These are phyloP conservation scores for Neonectria sp. DNA, from an alignment of 2,329 filamentous ascomycete genomes.

Conservation along the genomic window DNA sequence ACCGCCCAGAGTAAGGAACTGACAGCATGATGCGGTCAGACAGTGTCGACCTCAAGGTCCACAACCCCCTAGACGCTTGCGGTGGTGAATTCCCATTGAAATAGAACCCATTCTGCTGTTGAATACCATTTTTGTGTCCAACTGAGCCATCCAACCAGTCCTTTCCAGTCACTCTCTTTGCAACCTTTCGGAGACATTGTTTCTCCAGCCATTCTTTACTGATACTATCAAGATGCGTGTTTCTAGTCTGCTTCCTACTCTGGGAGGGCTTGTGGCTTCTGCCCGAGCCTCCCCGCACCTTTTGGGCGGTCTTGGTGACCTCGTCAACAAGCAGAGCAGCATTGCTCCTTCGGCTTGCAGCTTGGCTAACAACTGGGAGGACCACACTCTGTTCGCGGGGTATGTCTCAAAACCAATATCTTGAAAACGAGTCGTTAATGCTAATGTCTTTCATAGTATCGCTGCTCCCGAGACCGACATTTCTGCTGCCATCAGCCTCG, in stretches of 20 bases:
- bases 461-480: conserved; percentile 37
- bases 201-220: conserved; percentile 43
- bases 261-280: conserved; percentile 39
- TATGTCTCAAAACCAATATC: neutral
- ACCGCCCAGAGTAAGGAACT: conserved; percentile 19
- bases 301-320: conserved; percentile 16
- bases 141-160: conserved; percentile 25
- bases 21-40: conserved; percentile 14
- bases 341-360: conserved; percentile 21
- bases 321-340: conserved; percentile 12
- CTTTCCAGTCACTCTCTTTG: conserved; percentile 38
- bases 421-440: neutral
- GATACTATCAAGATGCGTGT: conserved; percentile 34
- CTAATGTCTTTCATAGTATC: conserved; percentile 13
- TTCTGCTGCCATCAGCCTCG: conserved; percentile 40
- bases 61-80: neutral
- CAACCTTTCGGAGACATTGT: conserved; percentile 28
- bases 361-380: conserved; percentile 35
- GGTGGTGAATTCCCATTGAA: neutral
- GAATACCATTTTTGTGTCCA: neutral
- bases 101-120: neutral
- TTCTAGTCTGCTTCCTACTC: conserved; percentile 33
- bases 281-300: conserved; percentile 40
- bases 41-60: neutral
- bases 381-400: conserved; percentile 36